A percentile compares a stretch with the other conserved stretches of the same genome.
Conservation (phyloP, 257 asterid genomes). For the Apocynum venetum region DNA sequence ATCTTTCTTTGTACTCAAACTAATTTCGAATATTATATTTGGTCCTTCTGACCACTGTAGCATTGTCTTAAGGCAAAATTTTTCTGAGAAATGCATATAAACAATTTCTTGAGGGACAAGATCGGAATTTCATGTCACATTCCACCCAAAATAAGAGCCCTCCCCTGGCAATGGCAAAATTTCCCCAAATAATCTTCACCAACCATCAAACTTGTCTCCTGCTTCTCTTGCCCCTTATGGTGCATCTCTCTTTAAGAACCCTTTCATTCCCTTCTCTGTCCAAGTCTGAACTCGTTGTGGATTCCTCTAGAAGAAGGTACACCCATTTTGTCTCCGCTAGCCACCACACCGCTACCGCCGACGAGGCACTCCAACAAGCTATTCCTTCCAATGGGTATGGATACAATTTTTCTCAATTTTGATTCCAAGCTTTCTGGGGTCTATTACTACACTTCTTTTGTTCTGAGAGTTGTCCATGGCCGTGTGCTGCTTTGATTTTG, state of each 20-base stretch:
- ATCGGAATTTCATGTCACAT: no score
- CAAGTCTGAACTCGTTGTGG: conserved; percentile 37
- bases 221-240: conserved; percentile 10
- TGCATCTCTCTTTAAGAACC: conserved; percentile 15
- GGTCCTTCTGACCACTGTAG: no score
- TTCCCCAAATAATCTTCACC: no score
- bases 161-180: no score
- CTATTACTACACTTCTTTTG: conserved; percentile 66
- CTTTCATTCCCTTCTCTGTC: conserved; percentile 39
- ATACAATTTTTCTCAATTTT: conserved; percentile 35
- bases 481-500: conserved; percentile 67
- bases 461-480: conserved; percentile 67
- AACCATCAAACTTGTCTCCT: not conserved
- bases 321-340: conserved; percentile 72
- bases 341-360: conserved; percentile 75
- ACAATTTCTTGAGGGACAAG: no score
- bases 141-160: no score
- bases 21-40: no score
- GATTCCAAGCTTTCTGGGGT: conserved; percentile 54
- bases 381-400: conserved; percentile 34
- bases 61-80: no score
- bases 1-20: no score
- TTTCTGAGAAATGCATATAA: no score
- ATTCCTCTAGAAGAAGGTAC: conserved; percentile 79
- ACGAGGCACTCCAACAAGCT: conserved; percentile 54